Evolutionary conservation across 2,329 filamentous ascomycete genomes (phyloP), one percentile per base, ranked within the genome.

Genomic region (Emergomyces orientalis): DNA sequence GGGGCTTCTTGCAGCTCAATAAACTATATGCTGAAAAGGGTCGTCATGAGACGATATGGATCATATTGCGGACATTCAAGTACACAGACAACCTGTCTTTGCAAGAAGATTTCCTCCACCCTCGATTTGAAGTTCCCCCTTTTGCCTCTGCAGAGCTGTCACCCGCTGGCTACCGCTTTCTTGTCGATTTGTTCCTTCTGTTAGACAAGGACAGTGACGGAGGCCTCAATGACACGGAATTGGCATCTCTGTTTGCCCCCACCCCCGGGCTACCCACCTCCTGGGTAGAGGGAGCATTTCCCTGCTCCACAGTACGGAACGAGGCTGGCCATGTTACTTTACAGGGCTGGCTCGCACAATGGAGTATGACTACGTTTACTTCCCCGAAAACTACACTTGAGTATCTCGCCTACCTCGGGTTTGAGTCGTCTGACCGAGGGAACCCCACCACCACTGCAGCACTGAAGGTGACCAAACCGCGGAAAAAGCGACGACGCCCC

Each of bases 341-440:
- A 3, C 94, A 99, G 75, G 94, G 94, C 1, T 99, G 94, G 94
- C 84, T 99, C 45, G 94, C 94, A 3, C 94, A 99, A 71, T 99
- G 94, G 94, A 97, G 92, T 73, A 99, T 99, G 94, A 99, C 94
- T 0, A 99, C 94, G 0, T 99, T 97, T 70, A 86, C 95, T 64
- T 92, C 95, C 63, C 93, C 94, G 14, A 95, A 94, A 73, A 97
- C 91, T 0, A 97, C 94, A 0, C 82, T 99, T 3, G 92, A 95
- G 69, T 99, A 99, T 73, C 85, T 99, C 2, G 94, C 94, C 2
- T 97, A 97, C 72, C 86, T 99, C 1, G 94, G 94, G 0, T 99
- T 97, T 71, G 94, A 97, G 72, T 87, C 90, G 2, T 80, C 85
- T 1, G 89, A 88, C 68, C 77, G 79, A 63, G 80, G 84, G n/a